Evolutionary conservation across 768 basidiomycete species (phyloP).

Genomic region (Leucocoprinus leucothites): DNA sequence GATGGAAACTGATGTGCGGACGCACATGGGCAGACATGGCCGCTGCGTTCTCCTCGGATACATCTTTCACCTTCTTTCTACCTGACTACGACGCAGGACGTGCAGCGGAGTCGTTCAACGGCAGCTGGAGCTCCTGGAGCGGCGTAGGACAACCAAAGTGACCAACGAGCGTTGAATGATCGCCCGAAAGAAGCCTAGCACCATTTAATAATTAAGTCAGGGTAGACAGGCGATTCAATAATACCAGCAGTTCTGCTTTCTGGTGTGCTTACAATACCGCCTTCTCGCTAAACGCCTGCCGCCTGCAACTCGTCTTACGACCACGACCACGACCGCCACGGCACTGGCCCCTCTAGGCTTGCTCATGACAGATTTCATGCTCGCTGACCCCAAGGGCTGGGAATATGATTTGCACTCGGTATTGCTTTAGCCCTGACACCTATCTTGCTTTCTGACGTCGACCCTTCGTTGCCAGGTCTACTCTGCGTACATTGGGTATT

Average conservation of each 20-base stretch:
- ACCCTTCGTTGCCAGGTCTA: conserved; percentile 39
- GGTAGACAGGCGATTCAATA: background rate
- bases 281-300: background rate
- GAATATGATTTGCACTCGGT: conserved; percentile 77
- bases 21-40: background rate
- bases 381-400: conserved; percentile 78
- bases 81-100: background rate
- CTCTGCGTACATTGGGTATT: conserved; percentile 76
- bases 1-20: background rate
- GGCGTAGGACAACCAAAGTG: background rate
- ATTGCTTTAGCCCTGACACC: background rate
- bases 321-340: conserved; percentile 1
- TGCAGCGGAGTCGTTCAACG: background rate
- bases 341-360: background rate
- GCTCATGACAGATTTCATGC: conserved; percentile 62
- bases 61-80: background rate
- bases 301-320: background rate
- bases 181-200: background rate
- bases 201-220: conserved; percentile 5
- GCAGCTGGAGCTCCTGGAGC: too few species aligned
- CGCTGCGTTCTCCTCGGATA: background rate
- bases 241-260: background rate
- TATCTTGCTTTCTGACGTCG: background rate
- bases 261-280: background rate
- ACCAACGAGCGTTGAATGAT: background rate